A percentile compares a stretch with the other conserved stretches of the same genome.
Conservation (phyloP, 2,329 filamentous ascomycete species). For the Ascochyta rabiei region DNA sequence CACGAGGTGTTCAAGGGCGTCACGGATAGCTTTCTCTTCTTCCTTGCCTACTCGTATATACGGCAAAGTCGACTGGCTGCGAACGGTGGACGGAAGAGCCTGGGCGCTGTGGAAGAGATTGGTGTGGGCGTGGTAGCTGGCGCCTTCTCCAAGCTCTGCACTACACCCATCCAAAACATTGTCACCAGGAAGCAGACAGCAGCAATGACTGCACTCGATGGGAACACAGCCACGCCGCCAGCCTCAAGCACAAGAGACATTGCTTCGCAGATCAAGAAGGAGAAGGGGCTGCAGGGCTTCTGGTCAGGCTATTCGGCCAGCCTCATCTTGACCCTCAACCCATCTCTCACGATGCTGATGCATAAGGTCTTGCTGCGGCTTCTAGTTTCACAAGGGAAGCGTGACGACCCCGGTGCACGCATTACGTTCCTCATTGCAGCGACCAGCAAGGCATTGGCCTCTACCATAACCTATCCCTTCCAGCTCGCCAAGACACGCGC, state of each 20-base stretch:
- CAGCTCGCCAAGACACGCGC: conserved; percentile 82
- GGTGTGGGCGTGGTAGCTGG: conserved; percentile 75
- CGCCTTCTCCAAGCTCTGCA: conserved; percentile 74
- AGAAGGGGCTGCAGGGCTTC: conserved; percentile 76
- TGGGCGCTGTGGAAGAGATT: conserved; percentile 74
- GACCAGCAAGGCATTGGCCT: conserved; percentile 77
- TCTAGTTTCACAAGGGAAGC: conserved; percentile 61
- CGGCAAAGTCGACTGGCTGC: conserved; percentile 51
- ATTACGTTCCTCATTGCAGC: conserved; percentile 73
- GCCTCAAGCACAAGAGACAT: conserved; percentile 60
- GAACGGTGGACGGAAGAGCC: conserved; percentile 39
- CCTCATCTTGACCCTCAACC: conserved; percentile 81
- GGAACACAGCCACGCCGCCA: conserved; percentile 35
- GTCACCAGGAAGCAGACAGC: conserved; percentile 82
- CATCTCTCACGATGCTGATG: conserved; percentile 83
- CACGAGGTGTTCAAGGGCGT: conserved; percentile 55
- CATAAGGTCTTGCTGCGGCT: conserved; percentile 72
- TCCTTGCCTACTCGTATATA: conserved; percentile 75
- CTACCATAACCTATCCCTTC: conserved; percentile 81
- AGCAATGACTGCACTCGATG: conserved; percentile 54
- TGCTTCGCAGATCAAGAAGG: conserved; percentile 65
- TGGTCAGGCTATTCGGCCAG: conserved; percentile 89
- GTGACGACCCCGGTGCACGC: conserved; percentile 59
- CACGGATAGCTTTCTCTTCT: conserved; percentile 82
- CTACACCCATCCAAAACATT: conserved; percentile 80